These are phyloP conservation scores for Yarrowia sp. DNA, from an alignment of 805 yeast species.

Conservation along the genomic window DNA sequence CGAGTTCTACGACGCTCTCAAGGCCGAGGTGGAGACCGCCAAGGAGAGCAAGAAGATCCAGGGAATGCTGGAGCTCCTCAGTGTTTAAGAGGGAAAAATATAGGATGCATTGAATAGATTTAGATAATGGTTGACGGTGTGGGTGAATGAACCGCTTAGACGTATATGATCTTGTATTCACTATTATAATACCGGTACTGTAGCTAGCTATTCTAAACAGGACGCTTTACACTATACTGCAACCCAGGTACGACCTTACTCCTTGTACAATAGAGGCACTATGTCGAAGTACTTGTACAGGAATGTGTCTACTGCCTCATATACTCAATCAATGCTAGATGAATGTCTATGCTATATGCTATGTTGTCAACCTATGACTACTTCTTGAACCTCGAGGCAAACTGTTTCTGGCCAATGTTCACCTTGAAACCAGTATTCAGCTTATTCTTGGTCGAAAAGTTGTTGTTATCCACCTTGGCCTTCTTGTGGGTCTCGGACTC, in stretches of 20 bases:
- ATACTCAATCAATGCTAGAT: no score
- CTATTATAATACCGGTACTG: no score
- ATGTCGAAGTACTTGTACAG: no score
- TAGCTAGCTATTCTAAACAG: no score
- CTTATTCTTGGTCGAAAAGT: constrained; percentile 6
- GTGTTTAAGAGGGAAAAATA: constrained; percentile 46
- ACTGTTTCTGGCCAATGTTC: constrained; percentile 24
- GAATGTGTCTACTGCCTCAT: no score
- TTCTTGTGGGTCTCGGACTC: constrained; percentile 19
- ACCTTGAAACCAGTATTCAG: constrained; percentile 36
- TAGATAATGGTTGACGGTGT: neutral
- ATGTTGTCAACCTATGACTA: neutral
- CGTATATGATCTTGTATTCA: no score
- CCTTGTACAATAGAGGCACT: no score
- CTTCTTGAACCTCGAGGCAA: constrained; percentile 25
- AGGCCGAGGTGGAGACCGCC: constrained; percentile 75
- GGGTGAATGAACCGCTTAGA: no score
- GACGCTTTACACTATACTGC: no score
- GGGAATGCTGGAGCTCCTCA: constrained; percentile 90
- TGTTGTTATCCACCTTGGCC: constrained; percentile 30
- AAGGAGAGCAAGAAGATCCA: constrained; percentile 87
- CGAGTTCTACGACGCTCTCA: constrained; percentile 62
- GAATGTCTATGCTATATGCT: constrained; percentile 1
- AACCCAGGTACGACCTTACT: no score
- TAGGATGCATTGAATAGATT: constrained; percentile 30